Conservation (phyloP, 345 rosid genomes). For the Linum tenue region DNA sequence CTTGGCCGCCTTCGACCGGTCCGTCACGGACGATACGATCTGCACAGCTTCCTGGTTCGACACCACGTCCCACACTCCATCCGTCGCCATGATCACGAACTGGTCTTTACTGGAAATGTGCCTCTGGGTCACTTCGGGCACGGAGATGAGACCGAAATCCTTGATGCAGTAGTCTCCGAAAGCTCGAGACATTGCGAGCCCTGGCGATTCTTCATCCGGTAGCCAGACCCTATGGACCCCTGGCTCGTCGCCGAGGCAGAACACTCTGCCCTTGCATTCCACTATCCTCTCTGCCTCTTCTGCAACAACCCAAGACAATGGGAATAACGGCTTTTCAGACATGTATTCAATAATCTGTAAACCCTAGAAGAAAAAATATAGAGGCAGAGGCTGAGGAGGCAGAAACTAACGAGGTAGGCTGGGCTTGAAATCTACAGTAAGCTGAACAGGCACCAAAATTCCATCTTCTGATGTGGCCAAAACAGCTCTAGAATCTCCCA, state of each 20-base stretch:
- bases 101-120: slow-evolving; percentile 56
- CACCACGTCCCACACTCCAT: slow-evolving; percentile 96
- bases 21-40: slow-evolving; percentile 46
- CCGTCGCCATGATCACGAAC: slow-evolving; percentile 76
- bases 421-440: slow-evolving; percentile 83
- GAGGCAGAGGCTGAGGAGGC: not conserved
- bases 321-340: not conserved
- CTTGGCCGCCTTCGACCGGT: slow-evolving; percentile 63
- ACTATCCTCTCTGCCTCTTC: slow-evolving; percentile 78
- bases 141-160: slow-evolving; percentile 71
- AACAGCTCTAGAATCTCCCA: slow-evolving; percentile 93
- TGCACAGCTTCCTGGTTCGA: slow-evolving; percentile 80
- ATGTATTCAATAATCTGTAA: no score
- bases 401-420: slow-evolving; percentile 65
- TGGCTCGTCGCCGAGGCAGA: slow-evolving; percentile 72
- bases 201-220: slow-evolving; percentile 64
- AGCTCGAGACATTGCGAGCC: slow-evolving; percentile 96
- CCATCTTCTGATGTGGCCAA: slow-evolving; percentile 62
- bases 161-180: slow-evolving; percentile 88
- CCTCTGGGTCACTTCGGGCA: slow-evolving; percentile 82
- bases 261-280: slow-evolving; percentile 63
- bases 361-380: no score
- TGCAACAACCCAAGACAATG: slow-evolving; percentile 22
- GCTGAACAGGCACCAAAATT: slow-evolving; percentile 60
- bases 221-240: slow-evolving; percentile 92